Conservation (phyloP, 1,139 yeast species). For the Debaryomyces udenii region DNA sequence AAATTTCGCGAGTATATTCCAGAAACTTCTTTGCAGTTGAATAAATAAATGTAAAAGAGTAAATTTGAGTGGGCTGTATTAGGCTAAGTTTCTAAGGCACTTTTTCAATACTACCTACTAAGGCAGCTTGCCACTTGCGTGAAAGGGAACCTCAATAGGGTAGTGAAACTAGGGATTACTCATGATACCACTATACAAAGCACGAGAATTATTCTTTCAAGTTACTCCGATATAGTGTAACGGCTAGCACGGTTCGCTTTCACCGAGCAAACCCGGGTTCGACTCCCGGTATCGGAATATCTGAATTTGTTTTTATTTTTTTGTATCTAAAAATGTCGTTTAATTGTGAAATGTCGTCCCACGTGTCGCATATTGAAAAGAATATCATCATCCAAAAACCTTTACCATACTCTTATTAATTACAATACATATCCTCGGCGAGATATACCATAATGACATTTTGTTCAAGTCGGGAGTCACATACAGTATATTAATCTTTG, state of each 20-base stretch:
- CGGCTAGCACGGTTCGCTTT: conserved; percentile 84
- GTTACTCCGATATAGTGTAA: conserved; percentile 71
- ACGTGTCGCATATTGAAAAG: neutral
- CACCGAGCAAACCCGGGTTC: conserved; percentile 85
- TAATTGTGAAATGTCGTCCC: neutral
- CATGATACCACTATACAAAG: neutral
- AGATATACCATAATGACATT: too few species aligned
- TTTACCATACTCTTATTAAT: too few species aligned
- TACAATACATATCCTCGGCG: too few species aligned
- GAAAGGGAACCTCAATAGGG: too few species aligned
- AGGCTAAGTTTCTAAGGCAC: too few species aligned
- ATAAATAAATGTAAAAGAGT: too few species aligned
- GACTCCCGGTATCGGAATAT: conserved; percentile 77
- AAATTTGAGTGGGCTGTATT: too few species aligned
- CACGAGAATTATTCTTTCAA: neutral
- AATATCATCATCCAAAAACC: neutral
- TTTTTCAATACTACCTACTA: too few species aligned
- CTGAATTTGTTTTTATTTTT: neutral
- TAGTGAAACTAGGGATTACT: too few species aligned
- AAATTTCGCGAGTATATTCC: conserved; percentile 7
- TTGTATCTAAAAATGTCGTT: too few species aligned
- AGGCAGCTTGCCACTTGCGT: too few species aligned
- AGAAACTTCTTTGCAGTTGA: conserved; percentile 4
- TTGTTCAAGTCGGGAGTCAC: too few species aligned
- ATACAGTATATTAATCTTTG: neutral